Evolutionary conservation across 2,329 filamentous ascomycete species (phyloP).

Genomic region (Cladophialophora chaetospira): DNA sequence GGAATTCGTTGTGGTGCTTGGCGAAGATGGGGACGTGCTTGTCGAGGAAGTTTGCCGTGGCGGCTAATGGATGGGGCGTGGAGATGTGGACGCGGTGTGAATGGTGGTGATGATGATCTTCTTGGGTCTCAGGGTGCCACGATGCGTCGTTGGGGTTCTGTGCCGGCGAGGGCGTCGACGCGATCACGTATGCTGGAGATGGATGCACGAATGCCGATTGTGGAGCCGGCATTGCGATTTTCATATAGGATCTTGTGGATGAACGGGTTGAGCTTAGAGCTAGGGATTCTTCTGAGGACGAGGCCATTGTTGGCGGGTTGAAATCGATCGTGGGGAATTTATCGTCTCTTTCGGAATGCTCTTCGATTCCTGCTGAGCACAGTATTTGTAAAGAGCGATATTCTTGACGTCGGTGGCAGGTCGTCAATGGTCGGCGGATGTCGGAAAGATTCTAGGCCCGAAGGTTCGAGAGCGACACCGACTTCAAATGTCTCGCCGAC

Average conservation of each 20-base stretch:
- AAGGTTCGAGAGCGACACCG: background rate
- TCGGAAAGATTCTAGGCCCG: constrained; percentile 3
- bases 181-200: constrained; percentile 15
- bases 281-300: constrained; percentile 3
- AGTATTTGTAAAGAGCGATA: background rate
- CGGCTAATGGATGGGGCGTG: constrained; percentile 22
- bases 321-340: background rate
- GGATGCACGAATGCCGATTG: constrained; percentile 14
- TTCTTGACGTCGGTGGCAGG: background rate
- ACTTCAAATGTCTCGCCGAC: background rate
- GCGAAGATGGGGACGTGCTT: constrained; percentile 27
- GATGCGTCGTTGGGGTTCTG: constrained; percentile 15
- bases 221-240: constrained; percentile 18
- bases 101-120: background rate
- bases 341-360: background rate
- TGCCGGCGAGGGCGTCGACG: constrained; percentile 13
- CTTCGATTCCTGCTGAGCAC: background rate
- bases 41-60: constrained; percentile 20
- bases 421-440: background rate
- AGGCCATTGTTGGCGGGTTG: background rate
- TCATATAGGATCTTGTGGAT: constrained; percentile 19
- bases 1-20: constrained; percentile 24
- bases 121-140: background rate
- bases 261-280: constrained; percentile 11
- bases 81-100: constrained; percentile 22